A percentile compares a stretch with the other conserved stretches of the same genome.
These are phyloP conservation scores for Pseudoturritis turrita DNA, from an alignment of 345 rosid genomes.

Conservation along the genomic window DNA sequence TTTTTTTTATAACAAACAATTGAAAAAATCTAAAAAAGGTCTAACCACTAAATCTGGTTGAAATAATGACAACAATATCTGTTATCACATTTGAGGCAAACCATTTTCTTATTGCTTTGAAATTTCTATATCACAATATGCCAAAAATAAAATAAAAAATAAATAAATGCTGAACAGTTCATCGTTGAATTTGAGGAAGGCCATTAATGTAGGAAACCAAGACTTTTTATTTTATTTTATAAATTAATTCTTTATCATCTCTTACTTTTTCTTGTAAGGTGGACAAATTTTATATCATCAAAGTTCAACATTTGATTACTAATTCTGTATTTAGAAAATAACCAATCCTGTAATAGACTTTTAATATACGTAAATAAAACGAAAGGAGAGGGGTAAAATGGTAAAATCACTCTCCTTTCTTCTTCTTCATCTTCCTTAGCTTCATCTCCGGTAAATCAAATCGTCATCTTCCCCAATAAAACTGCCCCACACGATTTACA, in stretches of 20 bases:
- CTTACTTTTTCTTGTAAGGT: background rate
- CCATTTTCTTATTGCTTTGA: background rate
- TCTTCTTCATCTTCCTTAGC: constrained; percentile 2
- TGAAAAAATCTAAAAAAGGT: background rate
- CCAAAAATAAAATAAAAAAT: background rate
- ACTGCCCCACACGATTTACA: constrained; percentile 27
- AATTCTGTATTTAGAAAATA: too few relatives aligned
- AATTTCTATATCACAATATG: background rate
- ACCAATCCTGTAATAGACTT: too few relatives aligned
- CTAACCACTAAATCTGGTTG: background rate
- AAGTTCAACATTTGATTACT: too few relatives aligned
- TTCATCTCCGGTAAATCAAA: constrained; percentile 1
- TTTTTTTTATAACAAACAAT: background rate
- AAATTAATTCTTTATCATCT: background rate
- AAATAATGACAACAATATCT: background rate
- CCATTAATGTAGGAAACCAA: background rate
- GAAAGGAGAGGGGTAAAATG: background rate
- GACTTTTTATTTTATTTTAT: background rate
- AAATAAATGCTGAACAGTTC: constrained; percentile 4
- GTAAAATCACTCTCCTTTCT: background rate
- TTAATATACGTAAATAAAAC: background rate
- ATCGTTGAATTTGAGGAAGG: background rate
- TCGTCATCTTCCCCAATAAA: background rate
- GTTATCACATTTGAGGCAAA: background rate
- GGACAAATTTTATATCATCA: background rate